Percentiles rank a stretch among this genome's conserved stretches.
phyloP scores from a whole-genome alignment of 1,284 basidiomycete genomes.

The Ganoderma sp. region DNA sequence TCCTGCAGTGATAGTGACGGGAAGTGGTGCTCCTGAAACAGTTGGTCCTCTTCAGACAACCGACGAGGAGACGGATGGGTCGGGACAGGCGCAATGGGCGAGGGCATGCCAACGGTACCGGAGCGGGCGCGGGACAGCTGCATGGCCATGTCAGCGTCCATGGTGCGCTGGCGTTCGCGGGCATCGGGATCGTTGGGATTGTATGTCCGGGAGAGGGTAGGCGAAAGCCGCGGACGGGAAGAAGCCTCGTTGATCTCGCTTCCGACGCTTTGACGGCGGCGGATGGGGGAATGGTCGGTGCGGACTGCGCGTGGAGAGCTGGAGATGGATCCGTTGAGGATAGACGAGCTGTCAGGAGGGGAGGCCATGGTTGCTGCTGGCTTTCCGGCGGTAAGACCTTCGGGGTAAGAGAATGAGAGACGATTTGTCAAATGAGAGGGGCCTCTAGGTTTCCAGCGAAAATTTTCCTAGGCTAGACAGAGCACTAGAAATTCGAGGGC shows the following conservation, averaged over 20 bases:
- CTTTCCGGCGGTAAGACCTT: background rate
- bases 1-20: constrained; percentile 51
- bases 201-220: constrained; percentile 63
- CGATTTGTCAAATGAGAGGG: background rate
- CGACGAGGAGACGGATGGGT: constrained; percentile 28
- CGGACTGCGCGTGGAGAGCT: constrained; percentile 53
- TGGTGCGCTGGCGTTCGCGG: constrained; percentile 79
- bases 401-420: background rate
- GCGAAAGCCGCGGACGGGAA: constrained; percentile 60
- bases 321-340: constrained; percentile 38
- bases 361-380: constrained; percentile 35
- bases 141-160: constrained; percentile 87
- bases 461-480: no score
- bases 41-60: constrained; percentile 33
- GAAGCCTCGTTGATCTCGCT: constrained; percentile 50
- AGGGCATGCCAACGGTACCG: constrained; percentile 55
- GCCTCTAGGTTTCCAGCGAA: background rate
- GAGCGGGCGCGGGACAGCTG: constrained; percentile 78
- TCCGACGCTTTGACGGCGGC: constrained; percentile 48
- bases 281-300: constrained; percentile 42
- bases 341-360: constrained; percentile 37
- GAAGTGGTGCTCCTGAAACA: constrained; percentile 44
- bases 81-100: constrained; percentile 38
- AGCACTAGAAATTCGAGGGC: background rate
- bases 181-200: constrained; percentile 73